These are phyloP conservation scores for Komagataea norvegica DNA, from an alignment of 1,139 yeast species.

Conservation along the genomic window DNA sequence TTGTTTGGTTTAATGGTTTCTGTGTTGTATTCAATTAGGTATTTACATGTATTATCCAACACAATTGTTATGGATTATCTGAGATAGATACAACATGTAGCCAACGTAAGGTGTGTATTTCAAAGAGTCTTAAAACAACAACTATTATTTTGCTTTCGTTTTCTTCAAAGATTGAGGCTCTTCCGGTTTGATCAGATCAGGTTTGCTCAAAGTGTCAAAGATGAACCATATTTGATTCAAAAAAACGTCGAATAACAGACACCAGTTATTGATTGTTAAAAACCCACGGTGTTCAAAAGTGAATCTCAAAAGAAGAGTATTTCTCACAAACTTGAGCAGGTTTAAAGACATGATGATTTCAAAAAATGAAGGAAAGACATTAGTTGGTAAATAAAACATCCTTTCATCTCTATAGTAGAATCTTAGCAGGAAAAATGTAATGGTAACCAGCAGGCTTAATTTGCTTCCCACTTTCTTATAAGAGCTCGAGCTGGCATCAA, in stretches of 20 bases:
- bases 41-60: no score
- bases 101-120: no score
- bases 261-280: constrained; percentile 3
- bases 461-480: constrained; percentile 8
- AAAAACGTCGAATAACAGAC: constrained; percentile 5
- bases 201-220: constrained; percentile 2
- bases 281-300: constrained; percentile 6
- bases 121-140: neutral
- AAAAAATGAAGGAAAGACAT: constrained; percentile 51
- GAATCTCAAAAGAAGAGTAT: constrained; percentile 5
- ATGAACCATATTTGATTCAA: constrained; percentile 5
- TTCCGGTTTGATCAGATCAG: constrained; percentile 1
- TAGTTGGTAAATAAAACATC: constrained; percentile 57
- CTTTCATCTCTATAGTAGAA: constrained; percentile 53
- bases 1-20: no score
- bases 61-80: no score
- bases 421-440: constrained; percentile 32
- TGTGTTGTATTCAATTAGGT: no score
- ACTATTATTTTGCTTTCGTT: neutral
- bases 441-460: constrained; percentile 30
- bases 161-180: constrained; percentile 1
- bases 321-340: constrained; percentile 1
- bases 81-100: no score
- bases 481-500: constrained; percentile 44
- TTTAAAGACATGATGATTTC: constrained; percentile 43